phyloP scores from a whole-genome alignment of 495 filamentous ascomycete genomes.

The Tuber melanosporum region DNA sequence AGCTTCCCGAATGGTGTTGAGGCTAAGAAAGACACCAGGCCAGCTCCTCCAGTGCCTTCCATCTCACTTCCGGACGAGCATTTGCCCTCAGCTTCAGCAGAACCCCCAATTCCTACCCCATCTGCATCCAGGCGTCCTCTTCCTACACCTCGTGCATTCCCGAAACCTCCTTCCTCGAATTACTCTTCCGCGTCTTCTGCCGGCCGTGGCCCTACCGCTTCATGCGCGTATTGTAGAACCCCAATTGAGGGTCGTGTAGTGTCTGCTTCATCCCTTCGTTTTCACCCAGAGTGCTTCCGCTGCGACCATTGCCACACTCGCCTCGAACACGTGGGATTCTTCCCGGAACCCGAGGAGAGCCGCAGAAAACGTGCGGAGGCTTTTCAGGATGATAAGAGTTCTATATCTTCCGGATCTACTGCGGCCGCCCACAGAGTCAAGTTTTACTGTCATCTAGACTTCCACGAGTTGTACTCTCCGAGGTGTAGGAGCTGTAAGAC shows the following conservation, averaged over 20 bases:
- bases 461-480: conserved; percentile 88
- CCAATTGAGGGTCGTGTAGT: conserved; percentile 88
- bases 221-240: conserved; percentile 74
- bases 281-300: conserved; percentile 88
- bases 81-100: conserved; percentile 42
- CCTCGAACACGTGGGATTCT: conserved; percentile 93
- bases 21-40: conserved; percentile 31
- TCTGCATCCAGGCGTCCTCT: conserved; percentile 36
- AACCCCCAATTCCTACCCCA: conserved; percentile 39
- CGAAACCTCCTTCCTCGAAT: conserved; percentile 41
- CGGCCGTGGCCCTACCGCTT: conserved; percentile 61
- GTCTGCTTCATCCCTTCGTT: conserved; percentile 66
- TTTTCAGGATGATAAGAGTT: conserved; percentile 49
- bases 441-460: conserved; percentile 97
- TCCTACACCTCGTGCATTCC: conserved; percentile 41
- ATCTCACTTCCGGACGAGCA: conserved; percentile 48
- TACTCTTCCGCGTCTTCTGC: conserved; percentile 45
- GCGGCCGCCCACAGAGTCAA: conserved; percentile 63
- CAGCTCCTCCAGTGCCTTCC: conserved; percentile 42
- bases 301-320: conserved; percentile 81
- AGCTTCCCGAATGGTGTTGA: conserved; percentile 39
- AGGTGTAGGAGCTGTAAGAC: conserved; percentile 95
- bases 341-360: conserved; percentile 72
- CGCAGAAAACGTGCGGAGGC: conserved; percentile 65
- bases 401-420: conserved; percentile 46